These are phyloP conservation scores for Populus davidiana DNA, from an alignment of 345 rosid genomes.

Conservation along the genomic window DNA sequence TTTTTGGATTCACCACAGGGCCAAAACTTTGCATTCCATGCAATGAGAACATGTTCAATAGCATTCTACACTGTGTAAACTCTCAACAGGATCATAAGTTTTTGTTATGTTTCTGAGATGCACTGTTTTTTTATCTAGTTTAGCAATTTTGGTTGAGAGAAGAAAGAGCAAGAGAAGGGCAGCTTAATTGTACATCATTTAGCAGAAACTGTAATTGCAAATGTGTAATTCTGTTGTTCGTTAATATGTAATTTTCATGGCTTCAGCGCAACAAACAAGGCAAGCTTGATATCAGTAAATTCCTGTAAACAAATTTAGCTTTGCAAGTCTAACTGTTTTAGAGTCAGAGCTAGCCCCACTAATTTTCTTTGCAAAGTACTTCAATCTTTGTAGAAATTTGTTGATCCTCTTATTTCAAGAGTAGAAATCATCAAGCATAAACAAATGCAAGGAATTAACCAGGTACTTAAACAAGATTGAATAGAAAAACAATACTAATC, in stretches of 20 bases:
- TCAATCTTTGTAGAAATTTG: background rate
- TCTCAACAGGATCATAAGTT: conserved; percentile 9
- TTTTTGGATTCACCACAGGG: conserved; percentile 19
- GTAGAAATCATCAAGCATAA: background rate
- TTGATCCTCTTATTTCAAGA: background rate
- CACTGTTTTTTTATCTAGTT: background rate
- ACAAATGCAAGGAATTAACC: background rate
- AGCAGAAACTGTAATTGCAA: background rate
- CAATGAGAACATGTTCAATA: conserved; percentile 22
- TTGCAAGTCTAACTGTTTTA: background rate
- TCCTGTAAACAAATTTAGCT: no score
- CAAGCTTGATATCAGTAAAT: no score
- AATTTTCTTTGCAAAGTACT: background rate
- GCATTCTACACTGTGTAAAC: conserved; percentile 14
- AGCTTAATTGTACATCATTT: background rate
- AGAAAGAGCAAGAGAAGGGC: background rate
- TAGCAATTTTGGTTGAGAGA: background rate
- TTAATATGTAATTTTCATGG: no score
- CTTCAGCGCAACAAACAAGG: no score
- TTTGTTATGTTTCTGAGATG: background rate
- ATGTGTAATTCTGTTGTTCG: background rate
- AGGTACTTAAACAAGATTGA: background rate
- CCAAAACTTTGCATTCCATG: conserved; percentile 35
- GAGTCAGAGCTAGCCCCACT: background rate
- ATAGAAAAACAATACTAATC: background rate